Evolutionary conservation across 1,284 basidiomycete species (phyloP).

Genomic region (Ganoderma lucidum): DNA sequence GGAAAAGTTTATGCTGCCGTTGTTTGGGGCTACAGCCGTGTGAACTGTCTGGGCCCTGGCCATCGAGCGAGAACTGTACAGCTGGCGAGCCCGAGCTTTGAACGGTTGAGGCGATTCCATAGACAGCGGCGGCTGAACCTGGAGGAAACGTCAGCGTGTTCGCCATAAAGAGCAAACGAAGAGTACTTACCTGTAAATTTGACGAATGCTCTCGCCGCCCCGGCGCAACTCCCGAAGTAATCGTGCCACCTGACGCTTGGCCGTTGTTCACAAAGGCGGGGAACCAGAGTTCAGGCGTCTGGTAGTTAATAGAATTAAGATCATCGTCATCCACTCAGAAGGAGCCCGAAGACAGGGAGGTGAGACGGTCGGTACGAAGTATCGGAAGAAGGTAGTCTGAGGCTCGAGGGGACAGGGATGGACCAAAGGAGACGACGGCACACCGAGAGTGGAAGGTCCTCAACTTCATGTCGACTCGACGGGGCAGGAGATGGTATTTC

Average conservation of each 20-base stretch:
- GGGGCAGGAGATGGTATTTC: not conserved
- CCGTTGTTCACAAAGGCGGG: not conserved
- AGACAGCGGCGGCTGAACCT: slow-evolving; percentile 23
- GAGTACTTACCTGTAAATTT: slow-evolving; percentile 19
- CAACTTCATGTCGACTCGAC: not conserved
- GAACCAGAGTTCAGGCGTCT: slow-evolving; percentile 10
- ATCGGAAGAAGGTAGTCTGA: not conserved
- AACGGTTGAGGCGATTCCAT: slow-evolving; percentile 17
- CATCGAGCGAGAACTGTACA: slow-evolving; percentile 23
- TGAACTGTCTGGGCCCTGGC: slow-evolving; percentile 7
- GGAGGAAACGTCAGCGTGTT: not conserved
- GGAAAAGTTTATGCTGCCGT: slow-evolving; percentile 13
- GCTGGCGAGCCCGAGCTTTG: slow-evolving; percentile 4
- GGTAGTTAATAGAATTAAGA: slow-evolving; percentile 18
- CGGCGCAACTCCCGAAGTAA: slow-evolving; percentile 15
- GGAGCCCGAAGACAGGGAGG: slow-evolving; percentile 11
- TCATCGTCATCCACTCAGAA: slow-evolving; percentile 23
- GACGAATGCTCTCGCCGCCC: slow-evolving; percentile 20
- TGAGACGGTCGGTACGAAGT: not conserved
- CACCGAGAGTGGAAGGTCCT: not conserved
- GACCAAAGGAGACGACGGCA: not conserved
- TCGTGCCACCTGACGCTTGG: slow-evolving; percentile 9
- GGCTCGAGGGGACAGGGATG: not conserved
- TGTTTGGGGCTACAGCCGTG: slow-evolving; percentile 22
- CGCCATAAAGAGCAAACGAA: not conserved